Base-by-base conservation (phyloP, 768 basidiomycete species). In the Punctularia strigosozonata region DNA sequence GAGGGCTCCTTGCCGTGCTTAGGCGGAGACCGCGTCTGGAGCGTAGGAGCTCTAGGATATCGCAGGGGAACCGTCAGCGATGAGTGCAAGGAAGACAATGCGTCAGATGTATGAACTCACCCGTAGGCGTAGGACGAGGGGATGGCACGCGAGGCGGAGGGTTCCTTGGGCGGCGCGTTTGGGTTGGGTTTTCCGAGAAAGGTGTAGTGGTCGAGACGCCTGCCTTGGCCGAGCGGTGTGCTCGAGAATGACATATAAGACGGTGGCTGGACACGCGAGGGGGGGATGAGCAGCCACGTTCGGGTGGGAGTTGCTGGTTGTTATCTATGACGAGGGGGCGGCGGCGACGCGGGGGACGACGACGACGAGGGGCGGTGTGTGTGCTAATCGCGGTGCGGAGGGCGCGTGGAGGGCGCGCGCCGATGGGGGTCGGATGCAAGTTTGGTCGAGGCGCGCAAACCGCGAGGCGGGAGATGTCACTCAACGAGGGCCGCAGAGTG, bases 211-310 rank as follows among this genome's bases (percentile, higher is more conserved):
- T 85, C 82, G 56, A 86, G 75, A 65, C 84, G 78, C 71, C 83
- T 80, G 67, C 77, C 80, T 76, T 84, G 79, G 63, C 78, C 80
- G 48, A 86, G 62, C 41, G 84, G 81, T 57, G 84, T 86, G 59
- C 76, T 71, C 57, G 80, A 71, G 76, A 88, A 88, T 61, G 83
- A 86, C 84, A 88, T 88, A 70, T 67, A 69, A 34, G n/a, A n/a
- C n/a, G n/a, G n/a, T n/a, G n/a, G n/a, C n/a, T n/a, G n/a, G n/a
- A n/a, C n/a, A n/a, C n/a, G n/a, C n/a, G n/a, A n/a, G n/a, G n/a
- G n/a, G n/a, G n/a, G n/a, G n/a, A n/a, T n/a, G n/a, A n/a, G n/a
- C n/a, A n/a, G n/a, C n/a, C n/a, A n/a, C n/a, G n/a, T n/a, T n/a
- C n/a, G n/a, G n/a, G n/a, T n/a, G n/a, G n/a, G n/a, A n/a, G n/a